phyloP scores from a whole-genome alignment of 805 yeast genomes.

The Phaffomyces opuntiae region DNA sequence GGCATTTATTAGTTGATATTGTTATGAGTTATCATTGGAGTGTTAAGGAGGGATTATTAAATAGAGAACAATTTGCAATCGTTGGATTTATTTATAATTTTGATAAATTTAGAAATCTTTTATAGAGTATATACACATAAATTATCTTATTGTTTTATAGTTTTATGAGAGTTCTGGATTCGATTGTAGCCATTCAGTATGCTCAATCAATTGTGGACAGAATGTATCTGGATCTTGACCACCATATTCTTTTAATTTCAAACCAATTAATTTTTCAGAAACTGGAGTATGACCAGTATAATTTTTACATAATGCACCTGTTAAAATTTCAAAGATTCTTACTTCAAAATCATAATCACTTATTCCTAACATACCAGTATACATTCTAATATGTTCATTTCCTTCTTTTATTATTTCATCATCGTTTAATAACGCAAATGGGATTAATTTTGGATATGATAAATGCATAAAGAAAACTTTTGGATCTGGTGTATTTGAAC shows the following conservation, averaged over 20 bases:
- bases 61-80: slow-evolving; percentile 7
- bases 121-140: not conserved
- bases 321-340: slow-evolving; percentile 32
- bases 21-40: slow-evolving; percentile 16
- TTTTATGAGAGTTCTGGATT: slow-evolving; percentile 18
- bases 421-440: slow-evolving; percentile 23
- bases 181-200: slow-evolving; percentile 26
- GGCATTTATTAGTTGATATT: slow-evolving; percentile 7
- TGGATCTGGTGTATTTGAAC: slow-evolving; percentile 11
- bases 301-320: slow-evolving; percentile 29
- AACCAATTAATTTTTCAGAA: slow-evolving; percentile 20
- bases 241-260: slow-evolving; percentile 24
- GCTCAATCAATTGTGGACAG: slow-evolving; percentile 29
- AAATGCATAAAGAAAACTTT: slow-evolving; percentile 45
- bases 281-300: slow-evolving; percentile 19
- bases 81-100: slow-evolving; percentile 8
- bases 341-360: slow-evolving; percentile 34
- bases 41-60: slow-evolving; percentile 7
- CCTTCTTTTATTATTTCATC: slow-evolving; percentile 20
- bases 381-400: slow-evolving; percentile 27
- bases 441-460: slow-evolving; percentile 48
- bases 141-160: too few relatives aligned
- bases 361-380: slow-evolving; percentile 18
- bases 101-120: slow-evolving; percentile 6
- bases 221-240: slow-evolving; percentile 21